phyloP scores from a whole-genome alignment of 805 yeast species.

The Pichia nakasei region DNA sequence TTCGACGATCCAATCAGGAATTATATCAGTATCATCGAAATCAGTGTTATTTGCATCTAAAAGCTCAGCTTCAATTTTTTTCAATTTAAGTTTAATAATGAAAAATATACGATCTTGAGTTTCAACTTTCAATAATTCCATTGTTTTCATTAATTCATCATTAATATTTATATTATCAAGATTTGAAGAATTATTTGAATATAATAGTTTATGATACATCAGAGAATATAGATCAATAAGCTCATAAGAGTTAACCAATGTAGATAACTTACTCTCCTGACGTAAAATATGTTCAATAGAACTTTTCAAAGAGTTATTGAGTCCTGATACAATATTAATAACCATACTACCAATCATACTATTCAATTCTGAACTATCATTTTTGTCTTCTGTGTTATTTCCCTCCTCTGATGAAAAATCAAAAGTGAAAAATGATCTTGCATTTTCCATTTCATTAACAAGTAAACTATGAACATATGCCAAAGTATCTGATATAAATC shows the following conservation, averaged over 20 bases:
- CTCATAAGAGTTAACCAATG: slow-evolving; percentile 50
- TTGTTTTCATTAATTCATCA: slow-evolving; percentile 14
- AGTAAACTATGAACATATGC: slow-evolving; percentile 83
- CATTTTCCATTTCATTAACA: slow-evolving; percentile 78
- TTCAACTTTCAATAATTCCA: slow-evolving; percentile 27
- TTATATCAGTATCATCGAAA: slow-evolving; percentile 43
- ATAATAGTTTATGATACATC: slow-evolving; percentile 49
- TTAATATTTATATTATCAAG: slow-evolving; percentile 4
- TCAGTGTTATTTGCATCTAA: slow-evolving; percentile 15
- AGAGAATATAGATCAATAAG: slow-evolving; percentile 58
- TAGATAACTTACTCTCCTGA: slow-evolving; percentile 49
- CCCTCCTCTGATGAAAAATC: slow-evolving; percentile 15
- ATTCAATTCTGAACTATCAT: slow-evolving; percentile 11
- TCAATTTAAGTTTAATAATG: slow-evolving; percentile 31
- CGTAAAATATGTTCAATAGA: slow-evolving; percentile 62
- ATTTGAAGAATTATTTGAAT: slow-evolving; percentile 10
- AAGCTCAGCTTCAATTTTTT: slow-evolving; percentile 25
- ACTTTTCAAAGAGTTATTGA: slow-evolving; percentile 53
- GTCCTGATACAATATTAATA: slow-evolving; percentile 40
- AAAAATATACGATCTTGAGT: slow-evolving; percentile 32
- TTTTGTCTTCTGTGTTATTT: slow-evolving; percentile 1
- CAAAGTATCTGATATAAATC: slow-evolving; percentile 78
- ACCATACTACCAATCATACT: slow-evolving; percentile 30
- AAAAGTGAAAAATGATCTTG: slow-evolving; percentile 50
- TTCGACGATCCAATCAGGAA: slow-evolving; percentile 80